Evolutionary conservation across 345 rosid species (phyloP), one percentile per base, ranked within the genome.

Genomic region (Bruguiera sexangula): DNA sequence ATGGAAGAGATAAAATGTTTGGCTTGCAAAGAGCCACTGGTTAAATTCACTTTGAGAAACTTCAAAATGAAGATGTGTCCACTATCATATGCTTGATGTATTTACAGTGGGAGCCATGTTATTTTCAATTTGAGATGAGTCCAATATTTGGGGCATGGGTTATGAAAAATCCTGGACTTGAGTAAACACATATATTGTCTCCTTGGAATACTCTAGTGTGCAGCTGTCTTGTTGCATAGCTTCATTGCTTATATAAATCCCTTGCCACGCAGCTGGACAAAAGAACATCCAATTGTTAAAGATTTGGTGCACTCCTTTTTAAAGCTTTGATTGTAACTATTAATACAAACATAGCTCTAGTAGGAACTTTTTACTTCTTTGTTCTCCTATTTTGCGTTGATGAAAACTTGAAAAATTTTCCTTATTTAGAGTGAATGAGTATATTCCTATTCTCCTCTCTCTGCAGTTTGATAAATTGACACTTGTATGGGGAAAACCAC

Each of bases 401-500:
- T 36, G 22, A 61, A 15, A 37, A 32, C 13, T 30, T 66, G 20
- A 1, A 31, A 31, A 46, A 5, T 54, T 16, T 50, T 61, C 9
- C 29, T 53, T 15, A 19, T 60, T 62, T 24, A 18, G 7, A 20
- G 30, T 43, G 31, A 39, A 63, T 39, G 37, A 55, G 54, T 37
- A 48, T 51, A 6, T 16, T 20, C 34, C 58, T 64, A 26, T 34
- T 52, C 26, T 11, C 29, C 13, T 74, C 46, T 78, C 72, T 73
- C 78, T 78, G 85, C 94, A 95, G 99, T 76, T 89, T 65, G 89
- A 89, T 78, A 86, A 95, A 69, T 60, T 84, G 34, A 73, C 92
- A 39, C 83, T 96, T 73, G 88, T 87, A 29, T 96, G 97, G 98
- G 98, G 99, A 65, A 88, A 92, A 78, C 93, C 97, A 57, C 81